phyloP scores from a whole-genome alignment of 108 stramenopile genomes.

The Discostella stelligeroides region DNA sequence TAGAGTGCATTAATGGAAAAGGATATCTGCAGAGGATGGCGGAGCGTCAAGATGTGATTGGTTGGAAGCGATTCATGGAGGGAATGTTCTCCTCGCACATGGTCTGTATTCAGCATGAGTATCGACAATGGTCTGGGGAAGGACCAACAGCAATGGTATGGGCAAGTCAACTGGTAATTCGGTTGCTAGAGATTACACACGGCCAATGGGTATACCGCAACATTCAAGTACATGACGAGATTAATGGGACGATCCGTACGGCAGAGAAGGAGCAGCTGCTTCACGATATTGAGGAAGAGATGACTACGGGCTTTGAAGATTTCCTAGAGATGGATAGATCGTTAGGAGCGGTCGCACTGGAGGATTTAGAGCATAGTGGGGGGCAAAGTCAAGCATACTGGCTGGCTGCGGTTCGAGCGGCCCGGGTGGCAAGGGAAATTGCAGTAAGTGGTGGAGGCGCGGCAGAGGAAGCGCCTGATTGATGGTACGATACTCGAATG shows the following conservation, averaged over 20 bases:
- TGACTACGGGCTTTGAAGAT: background rate
- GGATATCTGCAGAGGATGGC: no score
- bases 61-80: no score
- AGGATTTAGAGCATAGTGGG: background rate
- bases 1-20: no score
- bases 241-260: background rate
- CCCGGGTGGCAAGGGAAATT: no score
- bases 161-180: background rate
- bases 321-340: background rate
- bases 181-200: background rate
- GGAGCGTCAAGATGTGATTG: no score
- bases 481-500: no score
- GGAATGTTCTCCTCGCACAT: no score
- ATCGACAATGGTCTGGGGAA: background rate
- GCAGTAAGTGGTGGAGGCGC: no score
- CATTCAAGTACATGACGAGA: background rate
- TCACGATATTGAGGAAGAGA: background rate
- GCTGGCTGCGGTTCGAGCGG: no score
- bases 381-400: conserved; percentile 1
- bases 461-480: no score
- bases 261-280: background rate
- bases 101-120: background rate
- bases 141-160: background rate
- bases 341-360: background rate
- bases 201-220: background rate